Evolutionary conservation across 805 yeast species (phyloP).

Genomic region (Candida takata): DNA sequence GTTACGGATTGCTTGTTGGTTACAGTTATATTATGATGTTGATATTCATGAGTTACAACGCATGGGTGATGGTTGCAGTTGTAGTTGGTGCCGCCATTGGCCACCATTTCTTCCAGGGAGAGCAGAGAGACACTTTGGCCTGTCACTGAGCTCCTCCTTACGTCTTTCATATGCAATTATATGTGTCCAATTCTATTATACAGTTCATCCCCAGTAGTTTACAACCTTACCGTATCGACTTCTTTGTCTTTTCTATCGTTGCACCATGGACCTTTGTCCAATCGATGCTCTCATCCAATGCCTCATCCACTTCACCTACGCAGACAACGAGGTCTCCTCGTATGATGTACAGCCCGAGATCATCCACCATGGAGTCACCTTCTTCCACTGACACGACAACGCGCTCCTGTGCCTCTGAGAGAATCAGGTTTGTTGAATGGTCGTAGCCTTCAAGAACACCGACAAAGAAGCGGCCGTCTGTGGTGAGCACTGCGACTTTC

Average conservation of each 20-base stretch:
- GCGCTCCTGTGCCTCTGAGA: constrained; percentile 46
- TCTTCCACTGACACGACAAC: constrained; percentile 32
- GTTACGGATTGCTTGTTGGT: constrained; percentile 61
- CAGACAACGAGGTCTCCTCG: constrained; percentile 56
- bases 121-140: constrained; percentile 20
- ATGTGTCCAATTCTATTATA: not conserved
- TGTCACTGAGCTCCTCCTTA: constrained; percentile 16
- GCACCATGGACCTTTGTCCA: constrained; percentile 23
- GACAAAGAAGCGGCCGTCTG: constrained; percentile 46
- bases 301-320: constrained; percentile 46
- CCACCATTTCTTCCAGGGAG: constrained; percentile 49
- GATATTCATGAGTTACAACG: constrained; percentile 81
- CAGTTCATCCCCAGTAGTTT: not conserved
- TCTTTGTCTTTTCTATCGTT: constrained; percentile 20
- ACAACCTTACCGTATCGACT: constrained; percentile 13
- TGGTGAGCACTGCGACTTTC: constrained; percentile 47
- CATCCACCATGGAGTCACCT: constrained; percentile 20
- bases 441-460: constrained; percentile 57
- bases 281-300: constrained; percentile 32
- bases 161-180: not conserved
- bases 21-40: constrained; percentile 71
- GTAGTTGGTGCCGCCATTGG: constrained; percentile 69
- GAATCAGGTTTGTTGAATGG: constrained; percentile 52
- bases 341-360: constrained; percentile 43
- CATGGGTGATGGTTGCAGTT: constrained; percentile 76